Evolutionary conservation across 164 flowering plant species (phyloP).

Genomic region (Vitis riparia): DNA sequence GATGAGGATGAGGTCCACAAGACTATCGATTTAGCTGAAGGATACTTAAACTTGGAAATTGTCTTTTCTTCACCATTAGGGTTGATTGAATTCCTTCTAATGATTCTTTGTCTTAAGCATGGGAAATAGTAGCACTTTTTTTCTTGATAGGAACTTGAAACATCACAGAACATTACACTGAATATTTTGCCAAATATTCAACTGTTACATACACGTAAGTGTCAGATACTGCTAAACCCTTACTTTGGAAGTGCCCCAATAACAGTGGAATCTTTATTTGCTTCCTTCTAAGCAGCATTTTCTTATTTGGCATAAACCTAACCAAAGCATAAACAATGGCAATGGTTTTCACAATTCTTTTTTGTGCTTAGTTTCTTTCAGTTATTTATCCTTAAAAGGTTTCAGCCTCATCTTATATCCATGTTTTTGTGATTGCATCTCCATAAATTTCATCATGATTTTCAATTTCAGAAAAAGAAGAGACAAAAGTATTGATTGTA

Average conservation of each 20-base stretch:
- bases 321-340: too few species aligned
- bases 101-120: background rate
- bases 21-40: too few species aligned
- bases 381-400: background rate
- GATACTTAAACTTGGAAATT: too few species aligned
- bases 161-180: background rate
- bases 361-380: background rate
- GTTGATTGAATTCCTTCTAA: too few species aligned
- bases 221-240: background rate
- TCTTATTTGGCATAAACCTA: too few species aligned
- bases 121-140: background rate
- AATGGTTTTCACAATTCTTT: background rate
- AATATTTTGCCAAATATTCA: background rate
- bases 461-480: constrained; percentile 55
- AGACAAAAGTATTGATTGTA: constrained; percentile 64
- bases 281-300: too few species aligned
- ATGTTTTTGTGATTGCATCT: background rate
- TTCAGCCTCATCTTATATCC: background rate
- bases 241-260: background rate
- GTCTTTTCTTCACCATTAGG: too few species aligned
- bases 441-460: background rate
- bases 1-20: too few species aligned
- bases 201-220: background rate
- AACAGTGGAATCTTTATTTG: too few species aligned
- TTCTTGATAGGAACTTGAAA: too few species aligned